phyloP scores from a whole-genome alignment of 371 early-diverging fungal genomes.

The Encephalitozoon intestinalis region DNA sequence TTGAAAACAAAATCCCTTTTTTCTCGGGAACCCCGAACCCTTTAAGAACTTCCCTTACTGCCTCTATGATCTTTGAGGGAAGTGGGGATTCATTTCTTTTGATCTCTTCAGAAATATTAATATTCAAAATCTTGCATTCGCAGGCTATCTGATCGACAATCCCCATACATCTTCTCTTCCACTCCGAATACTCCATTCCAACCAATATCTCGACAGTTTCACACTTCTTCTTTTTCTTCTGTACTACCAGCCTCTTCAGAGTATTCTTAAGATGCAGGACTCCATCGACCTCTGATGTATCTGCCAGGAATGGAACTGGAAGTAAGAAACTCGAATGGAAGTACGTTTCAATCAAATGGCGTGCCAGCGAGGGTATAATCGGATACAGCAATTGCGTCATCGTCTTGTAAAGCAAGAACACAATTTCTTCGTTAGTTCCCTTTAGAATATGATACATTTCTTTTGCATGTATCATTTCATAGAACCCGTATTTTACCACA shows the following conservation, averaged over 20 bases:
- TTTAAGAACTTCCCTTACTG: not conserved
- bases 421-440: constrained; percentile 18
- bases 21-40: constrained; percentile 21
- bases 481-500: constrained; percentile 81
- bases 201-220: constrained; percentile 31
- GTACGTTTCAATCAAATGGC: constrained; percentile 30
- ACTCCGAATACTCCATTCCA: constrained; percentile 22
- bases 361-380: constrained; percentile 35
- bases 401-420: constrained; percentile 7
- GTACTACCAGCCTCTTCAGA: constrained; percentile 1
- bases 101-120: not conserved
- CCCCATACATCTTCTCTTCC: constrained; percentile 46
- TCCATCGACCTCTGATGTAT: not conserved
- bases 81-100: not conserved
- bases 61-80: not conserved
- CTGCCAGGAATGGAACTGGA: not conserved
- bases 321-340: constrained; percentile 33
- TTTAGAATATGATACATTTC: constrained; percentile 63
- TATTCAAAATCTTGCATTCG: not conserved
- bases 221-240: constrained; percentile 1
- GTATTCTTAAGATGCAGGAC: constrained; percentile 33
- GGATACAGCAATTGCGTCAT: constrained; percentile 48
- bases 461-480: constrained; percentile 76
- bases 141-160: constrained; percentile 14
- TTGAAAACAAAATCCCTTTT: constrained; percentile 46